Percentiles rank a stretch among this genome's conserved stretches.
phyloP scores from a whole-genome alignment of 2,329 filamentous ascomycete genomes.

The Nannizzia gypsea region DNA sequence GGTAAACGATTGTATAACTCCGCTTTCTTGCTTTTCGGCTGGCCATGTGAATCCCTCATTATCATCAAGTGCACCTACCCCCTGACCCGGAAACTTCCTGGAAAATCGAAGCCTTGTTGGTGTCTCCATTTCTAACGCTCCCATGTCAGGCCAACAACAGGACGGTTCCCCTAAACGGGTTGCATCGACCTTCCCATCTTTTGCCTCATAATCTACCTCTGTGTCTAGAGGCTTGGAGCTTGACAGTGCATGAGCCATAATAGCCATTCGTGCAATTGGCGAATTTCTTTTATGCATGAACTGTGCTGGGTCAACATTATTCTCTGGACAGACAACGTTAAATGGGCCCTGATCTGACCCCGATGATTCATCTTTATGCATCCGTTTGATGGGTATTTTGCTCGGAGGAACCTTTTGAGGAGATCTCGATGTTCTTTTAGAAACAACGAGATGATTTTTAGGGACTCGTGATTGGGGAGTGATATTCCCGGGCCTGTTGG shows the following conservation, averaged over 20 bases:
- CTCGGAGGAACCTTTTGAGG: neutral
- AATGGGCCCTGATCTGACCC: neutral
- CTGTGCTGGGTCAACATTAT: neutral
- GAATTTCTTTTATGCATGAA: neutral
- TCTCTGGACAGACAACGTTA: neutral
- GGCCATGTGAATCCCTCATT: neutral
- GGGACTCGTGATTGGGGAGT: neutral
- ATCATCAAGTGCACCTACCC: neutral
- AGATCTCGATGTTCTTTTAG: neutral
- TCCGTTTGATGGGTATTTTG: conserved; percentile 1
- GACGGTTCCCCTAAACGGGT: neutral
- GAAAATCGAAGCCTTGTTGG: neutral
- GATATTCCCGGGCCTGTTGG: neutral
- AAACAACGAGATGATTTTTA: neutral
- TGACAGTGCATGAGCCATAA: neutral
- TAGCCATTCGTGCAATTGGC: neutral
- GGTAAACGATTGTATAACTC: neutral
- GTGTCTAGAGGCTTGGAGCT: neutral
- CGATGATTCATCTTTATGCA: neutral
- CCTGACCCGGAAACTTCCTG: neutral
- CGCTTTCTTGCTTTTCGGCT: neutral
- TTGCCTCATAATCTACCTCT: neutral
- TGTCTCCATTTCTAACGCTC: neutral
- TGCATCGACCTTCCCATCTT: neutral
- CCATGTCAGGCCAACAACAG: neutral